Conservation (phyloP, 1,284 basidiomycete genomes). For the Tausonia pullulans region DNA sequence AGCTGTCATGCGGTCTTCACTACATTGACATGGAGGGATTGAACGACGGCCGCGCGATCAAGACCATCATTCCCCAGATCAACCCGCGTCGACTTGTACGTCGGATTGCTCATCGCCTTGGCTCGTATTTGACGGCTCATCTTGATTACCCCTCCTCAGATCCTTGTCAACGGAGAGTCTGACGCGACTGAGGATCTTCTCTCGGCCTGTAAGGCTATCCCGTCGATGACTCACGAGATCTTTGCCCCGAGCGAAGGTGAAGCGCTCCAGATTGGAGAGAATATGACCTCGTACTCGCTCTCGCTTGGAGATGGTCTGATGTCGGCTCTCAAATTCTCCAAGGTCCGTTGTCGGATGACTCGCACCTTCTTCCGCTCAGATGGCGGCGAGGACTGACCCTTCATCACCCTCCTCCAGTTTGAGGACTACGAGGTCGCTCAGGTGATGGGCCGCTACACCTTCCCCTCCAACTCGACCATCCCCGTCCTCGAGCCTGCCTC, state of each 20-base stretch:
- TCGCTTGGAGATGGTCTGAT: conserved; percentile 82
- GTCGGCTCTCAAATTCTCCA: conserved; percentile 69
- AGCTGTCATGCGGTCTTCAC: conserved; percentile 70
- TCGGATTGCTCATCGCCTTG: conserved; percentile 3
- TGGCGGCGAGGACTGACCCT: conserved; percentile 4
- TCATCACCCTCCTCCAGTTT: conserved; percentile 46
- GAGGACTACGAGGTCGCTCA: conserved; percentile 95
- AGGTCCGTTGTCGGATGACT: conserved; percentile 41
- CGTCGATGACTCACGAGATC: conserved; percentile 81
- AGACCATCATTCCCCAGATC: conserved; percentile 91
- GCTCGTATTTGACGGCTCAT: neutral
- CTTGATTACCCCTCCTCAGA: conserved; percentile 41
- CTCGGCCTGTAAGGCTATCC: conserved; percentile 65
- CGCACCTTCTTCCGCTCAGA: neutral
- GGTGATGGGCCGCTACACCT: conserved; percentile 70
- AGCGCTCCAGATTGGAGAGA: conserved; percentile 80
- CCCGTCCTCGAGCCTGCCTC: conserved; percentile 44
- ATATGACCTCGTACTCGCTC: conserved; percentile 87
- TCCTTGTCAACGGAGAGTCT: conserved; percentile 67
- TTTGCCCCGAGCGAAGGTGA: conserved; percentile 64
- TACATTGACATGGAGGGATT: conserved; percentile 93
- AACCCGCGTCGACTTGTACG: conserved; percentile 86
- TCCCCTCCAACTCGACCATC: conserved; percentile 62
- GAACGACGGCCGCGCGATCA: conserved; percentile 91
- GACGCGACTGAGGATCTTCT: conserved; percentile 60